phyloP scores from a whole-genome alignment of 441 rosid species.

The Pelargonium myrrhifolium region DNA sequence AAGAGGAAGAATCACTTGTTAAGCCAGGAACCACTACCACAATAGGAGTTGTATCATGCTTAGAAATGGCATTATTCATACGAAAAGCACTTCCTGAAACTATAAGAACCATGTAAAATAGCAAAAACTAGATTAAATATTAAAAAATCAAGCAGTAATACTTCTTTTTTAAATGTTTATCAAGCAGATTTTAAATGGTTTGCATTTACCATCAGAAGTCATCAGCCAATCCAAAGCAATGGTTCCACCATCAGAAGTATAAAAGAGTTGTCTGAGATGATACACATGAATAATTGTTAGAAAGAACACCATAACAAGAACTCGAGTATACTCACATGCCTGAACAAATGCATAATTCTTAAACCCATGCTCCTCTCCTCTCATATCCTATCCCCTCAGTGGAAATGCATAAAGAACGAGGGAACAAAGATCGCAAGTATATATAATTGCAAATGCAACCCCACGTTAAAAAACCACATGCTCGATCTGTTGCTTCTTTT shows the following conservation, averaged over 20 bases:
- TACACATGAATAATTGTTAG: neutral
- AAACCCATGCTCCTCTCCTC: no score
- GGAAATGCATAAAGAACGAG: no score
- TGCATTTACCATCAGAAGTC: constrained; percentile 17
- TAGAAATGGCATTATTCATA: constrained; percentile 12
- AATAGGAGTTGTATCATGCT: constrained; percentile 22
- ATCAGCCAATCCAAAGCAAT: constrained; percentile 27
- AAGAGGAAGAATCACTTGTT: constrained; percentile 23
- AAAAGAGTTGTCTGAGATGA: constrained; percentile 21
- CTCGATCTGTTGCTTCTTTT: no score
- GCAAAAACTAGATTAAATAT: neutral
- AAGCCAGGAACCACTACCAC: constrained; percentile 29
- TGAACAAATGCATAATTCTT: neutral
- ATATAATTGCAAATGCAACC: no score
- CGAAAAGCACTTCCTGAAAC: constrained; percentile 19
- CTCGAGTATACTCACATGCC: neutral
- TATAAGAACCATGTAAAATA: constrained; percentile 3
- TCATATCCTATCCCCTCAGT: no score
- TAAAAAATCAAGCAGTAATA: neutral
- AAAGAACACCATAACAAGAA: neutral
- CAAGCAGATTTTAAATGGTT: neutral
- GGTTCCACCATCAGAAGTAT: constrained; percentile 28
- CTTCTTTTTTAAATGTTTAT: neutral
- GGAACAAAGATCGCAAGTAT: no score
- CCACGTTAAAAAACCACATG: no score